These are phyloP conservation scores for Pulveroboletus sp. DNA, from an alignment of 768 basidiomycete species.

Conservation along the genomic window DNA sequence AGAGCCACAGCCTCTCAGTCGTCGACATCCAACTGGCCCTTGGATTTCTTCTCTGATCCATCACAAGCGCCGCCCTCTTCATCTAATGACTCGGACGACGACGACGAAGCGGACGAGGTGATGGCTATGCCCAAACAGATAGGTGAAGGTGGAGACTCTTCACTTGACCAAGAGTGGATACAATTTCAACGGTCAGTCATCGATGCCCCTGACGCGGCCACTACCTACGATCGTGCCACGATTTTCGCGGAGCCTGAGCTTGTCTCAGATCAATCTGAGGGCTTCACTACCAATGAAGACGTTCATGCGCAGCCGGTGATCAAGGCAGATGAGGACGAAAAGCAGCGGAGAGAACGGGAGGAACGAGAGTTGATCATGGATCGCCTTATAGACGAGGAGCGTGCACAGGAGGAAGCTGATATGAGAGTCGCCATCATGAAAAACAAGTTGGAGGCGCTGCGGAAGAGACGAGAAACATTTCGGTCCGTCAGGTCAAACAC, in stretches of 20 bases:
- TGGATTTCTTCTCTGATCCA: constrained; percentile 80
- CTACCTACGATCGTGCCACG: constrained; percentile 66
- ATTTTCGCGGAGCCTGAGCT: constrained; percentile 64
- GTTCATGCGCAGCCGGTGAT: constrained; percentile 14
- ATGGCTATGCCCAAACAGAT: neutral
- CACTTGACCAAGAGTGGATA: constrained; percentile 69
- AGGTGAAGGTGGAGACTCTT: constrained; percentile 13
- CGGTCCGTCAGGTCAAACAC: constrained; percentile 16
- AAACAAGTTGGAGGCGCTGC: constrained; percentile 56
- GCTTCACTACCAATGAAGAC: constrained; percentile 41
- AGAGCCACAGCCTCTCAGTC: constrained; percentile 18
- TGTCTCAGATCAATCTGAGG: constrained; percentile 39
- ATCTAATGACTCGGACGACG: constrained; percentile 40
- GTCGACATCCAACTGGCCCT: constrained; percentile 41
- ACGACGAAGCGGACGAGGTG: constrained; percentile 29
- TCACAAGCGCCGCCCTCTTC: constrained; percentile 42
- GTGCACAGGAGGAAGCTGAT: constrained; percentile 85
- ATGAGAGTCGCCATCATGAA: constrained; percentile 65
- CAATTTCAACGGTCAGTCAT: constrained; percentile 65
- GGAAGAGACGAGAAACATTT: constrained; percentile 39
- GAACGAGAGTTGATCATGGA: constrained; percentile 85
- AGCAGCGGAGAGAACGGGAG: constrained; percentile 55
- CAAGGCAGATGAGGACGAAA: constrained; percentile 32
- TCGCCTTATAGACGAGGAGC: constrained; percentile 76
- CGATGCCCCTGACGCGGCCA: constrained; percentile 37